A percentile compares a stretch with the other conserved stretches of the same genome.
These are phyloP conservation scores for Penicillium sp. DNA, from an alignment of 2,329 filamentous ascomycete genomes.

Conservation along the genomic window DNA sequence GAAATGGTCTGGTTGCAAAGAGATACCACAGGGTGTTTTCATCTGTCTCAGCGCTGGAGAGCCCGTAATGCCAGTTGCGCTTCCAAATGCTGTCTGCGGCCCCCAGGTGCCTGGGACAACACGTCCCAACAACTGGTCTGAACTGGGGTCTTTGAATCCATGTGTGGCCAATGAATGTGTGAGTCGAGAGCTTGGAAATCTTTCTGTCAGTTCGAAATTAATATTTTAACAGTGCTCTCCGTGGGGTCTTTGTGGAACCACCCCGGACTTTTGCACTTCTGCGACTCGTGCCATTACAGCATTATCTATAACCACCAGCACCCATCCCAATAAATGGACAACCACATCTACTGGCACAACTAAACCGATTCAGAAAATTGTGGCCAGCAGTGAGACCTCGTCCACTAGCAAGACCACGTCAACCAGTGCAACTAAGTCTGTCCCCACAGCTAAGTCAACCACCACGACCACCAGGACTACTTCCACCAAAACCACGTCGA, in stretches of 20 bases:
- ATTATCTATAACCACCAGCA: not conserved
- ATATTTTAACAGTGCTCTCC: not conserved
- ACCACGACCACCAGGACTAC: not conserved
- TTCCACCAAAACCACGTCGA: not conserved
- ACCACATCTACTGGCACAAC: not conserved
- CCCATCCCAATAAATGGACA: not conserved
- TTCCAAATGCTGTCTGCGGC: slow-evolving; percentile 40
- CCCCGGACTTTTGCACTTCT: not conserved
- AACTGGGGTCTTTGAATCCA: slow-evolving; percentile 8
- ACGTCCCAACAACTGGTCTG: slow-evolving; percentile 23
- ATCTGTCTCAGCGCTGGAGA: slow-evolving; percentile 38
- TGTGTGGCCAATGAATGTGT: slow-evolving; percentile 8
- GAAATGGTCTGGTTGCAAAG: slow-evolving; percentile 37
- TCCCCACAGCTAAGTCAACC: not conserved
- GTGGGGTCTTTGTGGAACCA: not conserved
- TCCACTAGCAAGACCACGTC: not conserved
- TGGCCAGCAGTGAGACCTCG: not conserved
- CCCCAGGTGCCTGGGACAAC: slow-evolving; percentile 38
- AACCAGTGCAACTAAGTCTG: not conserved
- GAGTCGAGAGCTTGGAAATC: not conserved
- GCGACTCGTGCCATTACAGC: not conserved
- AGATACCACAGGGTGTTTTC: slow-evolving; percentile 23
- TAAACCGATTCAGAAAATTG: not conserved
- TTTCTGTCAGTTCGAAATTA: not conserved
- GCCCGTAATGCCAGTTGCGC: slow-evolving; percentile 35